Evolutionary conservation across 768 basidiomycete genomes (phyloP).

Genomic region (Gautieria morchelliformis): DNA sequence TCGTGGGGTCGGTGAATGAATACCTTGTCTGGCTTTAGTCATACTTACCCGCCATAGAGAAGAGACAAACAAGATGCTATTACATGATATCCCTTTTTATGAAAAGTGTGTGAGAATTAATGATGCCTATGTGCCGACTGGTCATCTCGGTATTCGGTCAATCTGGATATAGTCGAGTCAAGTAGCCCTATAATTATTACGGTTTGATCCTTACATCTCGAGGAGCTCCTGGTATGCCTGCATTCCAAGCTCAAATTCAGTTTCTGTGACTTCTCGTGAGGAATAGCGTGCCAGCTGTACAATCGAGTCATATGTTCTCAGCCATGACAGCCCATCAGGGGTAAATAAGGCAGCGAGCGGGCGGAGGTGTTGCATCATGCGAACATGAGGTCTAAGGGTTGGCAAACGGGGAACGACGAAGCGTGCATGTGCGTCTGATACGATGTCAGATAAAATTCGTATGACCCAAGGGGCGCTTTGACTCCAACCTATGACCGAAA

Average conservation of each 20-base stretch:
- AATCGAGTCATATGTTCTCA: conserved; percentile 57
- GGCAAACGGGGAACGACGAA: conserved; percentile 67
- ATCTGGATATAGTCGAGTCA: background rate
- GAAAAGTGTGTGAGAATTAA: too few species aligned
- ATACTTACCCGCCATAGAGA: too few species aligned
- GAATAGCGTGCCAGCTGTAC: conserved; percentile 63
- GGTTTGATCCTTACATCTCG: conserved; percentile 36
- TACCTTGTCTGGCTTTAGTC: too few species aligned
- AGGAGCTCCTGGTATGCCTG: conserved; percentile 52
- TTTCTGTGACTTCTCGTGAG: conserved; percentile 49
- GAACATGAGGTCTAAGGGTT: conserved; percentile 54
- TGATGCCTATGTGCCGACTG: too few species aligned
- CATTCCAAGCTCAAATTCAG: conserved; percentile 57
- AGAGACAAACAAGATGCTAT: too few species aligned
- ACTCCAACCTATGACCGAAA: conserved; percentile 54
- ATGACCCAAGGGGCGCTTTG: background rate
- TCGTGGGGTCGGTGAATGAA: too few species aligned
- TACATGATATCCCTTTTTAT: too few species aligned
- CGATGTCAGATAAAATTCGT: background rate
- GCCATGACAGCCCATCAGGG: conserved; percentile 11
- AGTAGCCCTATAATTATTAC: background rate
- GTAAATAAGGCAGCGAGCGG: conserved; percentile 57
- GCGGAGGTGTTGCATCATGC: conserved; percentile 75
- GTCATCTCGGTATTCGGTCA: background rate
- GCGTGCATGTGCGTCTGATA: conserved; percentile 57